A percentile compares a stretch with the other conserved stretches of the same genome.
Evolutionary conservation across 2,329 filamentous ascomycete species (phyloP).

Genomic region (Venturia effusa): DNA sequence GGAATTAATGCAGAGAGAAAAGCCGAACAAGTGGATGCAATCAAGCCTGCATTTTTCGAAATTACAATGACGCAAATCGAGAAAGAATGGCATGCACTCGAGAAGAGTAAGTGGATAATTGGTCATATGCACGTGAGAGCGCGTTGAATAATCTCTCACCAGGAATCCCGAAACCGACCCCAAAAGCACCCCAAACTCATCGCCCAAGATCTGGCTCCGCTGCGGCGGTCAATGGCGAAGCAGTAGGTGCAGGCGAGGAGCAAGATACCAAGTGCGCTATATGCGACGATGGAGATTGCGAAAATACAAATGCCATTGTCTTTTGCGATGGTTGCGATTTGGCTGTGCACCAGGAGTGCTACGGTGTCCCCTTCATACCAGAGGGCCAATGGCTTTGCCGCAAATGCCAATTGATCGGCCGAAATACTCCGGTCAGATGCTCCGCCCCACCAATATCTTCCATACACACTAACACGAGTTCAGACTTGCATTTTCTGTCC

Average conservation of each 20-base stretch:
- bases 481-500: slow-evolving; percentile 96
- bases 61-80: slow-evolving; percentile 98
- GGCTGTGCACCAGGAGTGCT: slow-evolving; percentile 97
- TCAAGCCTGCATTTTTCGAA: slow-evolving; percentile 90
- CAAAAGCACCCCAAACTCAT: slow-evolving; percentile 90
- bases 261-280: slow-evolving; percentile 96
- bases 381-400: slow-evolving; percentile 97
- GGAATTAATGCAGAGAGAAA: slow-evolving; percentile 69
- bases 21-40: slow-evolving; percentile 62
- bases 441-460: slow-evolving; percentile 16
- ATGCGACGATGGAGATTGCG: slow-evolving; percentile 97
- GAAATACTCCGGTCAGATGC: slow-evolving; percentile 65
- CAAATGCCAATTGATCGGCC: slow-evolving; percentile 90
- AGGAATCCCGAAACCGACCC: slow-evolving; percentile 86
- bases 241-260: slow-evolving; percentile 70
- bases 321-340: slow-evolving; percentile 98
- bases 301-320: slow-evolving; percentile 98
- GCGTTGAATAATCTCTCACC: slow-evolving; percentile 1
- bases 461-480: slow-evolving; percentile 15
- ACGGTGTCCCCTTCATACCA: slow-evolving; percentile 95
- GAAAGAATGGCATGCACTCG: slow-evolving; percentile 93
- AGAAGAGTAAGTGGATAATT: slow-evolving; percentile 51
- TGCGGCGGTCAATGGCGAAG: slow-evolving; percentile 89
- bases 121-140: not conserved
- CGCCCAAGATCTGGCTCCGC: slow-evolving; percentile 86